Base-by-base conservation (phyloP, 1,139 yeast species). In the Casaregolazyma suthepensis region DNA sequence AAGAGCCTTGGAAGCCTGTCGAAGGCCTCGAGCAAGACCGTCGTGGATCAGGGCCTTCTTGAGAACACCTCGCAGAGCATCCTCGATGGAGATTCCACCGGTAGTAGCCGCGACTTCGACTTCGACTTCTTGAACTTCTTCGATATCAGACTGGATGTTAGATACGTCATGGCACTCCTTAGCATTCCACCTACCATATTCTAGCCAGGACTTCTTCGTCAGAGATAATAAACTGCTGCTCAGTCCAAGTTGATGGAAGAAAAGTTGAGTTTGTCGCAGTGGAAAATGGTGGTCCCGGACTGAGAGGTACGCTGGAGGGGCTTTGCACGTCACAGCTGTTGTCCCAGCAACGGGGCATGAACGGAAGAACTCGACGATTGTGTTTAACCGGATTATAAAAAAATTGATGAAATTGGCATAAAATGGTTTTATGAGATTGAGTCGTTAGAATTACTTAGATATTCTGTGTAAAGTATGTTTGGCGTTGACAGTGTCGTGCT, bases 21-120 rank as follows among this genome's bases (percentile, higher is more conserved):
- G 93, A 77, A 93, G 87, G 83, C 99, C 99, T 83, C 99, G 93
- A 77, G 98, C 99, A 79, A 93, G 89, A 80, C 99, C 99, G 77
- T 93, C 97, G 84, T 90, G 96, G 74, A 91, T 89, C 76, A 94
- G 85, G 68, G 99, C 86, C 76, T 94, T 90, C 87, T 96, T 91
- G 75, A 93, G 86, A 74, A 93, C 99, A 75, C 90, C 95, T 82
- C 91, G 89, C 77, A 93, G 83, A 75, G 98, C 96, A 76, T 94
- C 99, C 82, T 94, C 99, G 70, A 93, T 86, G 76, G 98, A 83
- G 81, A 93, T 85, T 72, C 93, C 85, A 62, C 89, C 88, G 69
- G 87, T 75, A 66, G 84, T 85, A 60, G 74, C 63, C 75, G 82
- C 87, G 76, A 83, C 95, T 73, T 81, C 89, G 75, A 85, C 95